Evolutionary conservation across 2,329 filamentous ascomycete species (phyloP), one percentile per base, ranked within the genome.

Genomic region (Colletotrichum ledebouriae): DNA sequence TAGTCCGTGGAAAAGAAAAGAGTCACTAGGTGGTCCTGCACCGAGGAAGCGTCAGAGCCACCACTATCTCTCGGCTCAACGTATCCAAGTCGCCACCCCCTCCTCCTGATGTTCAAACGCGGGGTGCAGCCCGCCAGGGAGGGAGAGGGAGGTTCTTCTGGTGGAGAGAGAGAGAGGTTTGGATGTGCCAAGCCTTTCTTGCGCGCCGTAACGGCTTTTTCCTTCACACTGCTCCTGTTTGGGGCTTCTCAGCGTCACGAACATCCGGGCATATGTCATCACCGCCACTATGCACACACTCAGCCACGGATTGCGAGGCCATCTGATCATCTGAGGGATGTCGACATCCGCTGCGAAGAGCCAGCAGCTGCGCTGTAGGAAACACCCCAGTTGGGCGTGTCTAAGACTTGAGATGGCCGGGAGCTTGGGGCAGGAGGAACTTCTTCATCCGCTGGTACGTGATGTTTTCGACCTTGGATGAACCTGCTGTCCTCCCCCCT

Each of bases 341-440:
- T 15, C 10, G 29, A 34, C 49, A 11, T 53, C 34, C 17, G 2
- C 15, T 39, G 15, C 52, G 11, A 13, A 37, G n/a, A 55, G 17
- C 25, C n/a, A 12, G n/a, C 29, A 49, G 12, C 15, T 49, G 20
- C 17, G 46, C 56, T 34, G 20, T 11, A 22, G 4, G 34, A 39
- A 15, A 50, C 22, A 50, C 22, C 41, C 15, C n/a, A 29, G 29
- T 29, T 7, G 15, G 15, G 20, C 13, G 34, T 29, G 57, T n/a
- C 15, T 37, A 9, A 6, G 3, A 66, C 47, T 66, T 69, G 61
- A 44, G 66, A 69, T 50, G 66, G 61, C 9, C 37, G 25, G 47
- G 15, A 66, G 56, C 66, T 66, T 46, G 62, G 49, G 59, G 61
- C 66, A 66, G 49, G n/a, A 25, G 61, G 47, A 42, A 15, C 4